Evolutionary conservation across 2,329 filamentous ascomycete species (phyloP).

Genomic region (Neonectria coccinea): DNA sequence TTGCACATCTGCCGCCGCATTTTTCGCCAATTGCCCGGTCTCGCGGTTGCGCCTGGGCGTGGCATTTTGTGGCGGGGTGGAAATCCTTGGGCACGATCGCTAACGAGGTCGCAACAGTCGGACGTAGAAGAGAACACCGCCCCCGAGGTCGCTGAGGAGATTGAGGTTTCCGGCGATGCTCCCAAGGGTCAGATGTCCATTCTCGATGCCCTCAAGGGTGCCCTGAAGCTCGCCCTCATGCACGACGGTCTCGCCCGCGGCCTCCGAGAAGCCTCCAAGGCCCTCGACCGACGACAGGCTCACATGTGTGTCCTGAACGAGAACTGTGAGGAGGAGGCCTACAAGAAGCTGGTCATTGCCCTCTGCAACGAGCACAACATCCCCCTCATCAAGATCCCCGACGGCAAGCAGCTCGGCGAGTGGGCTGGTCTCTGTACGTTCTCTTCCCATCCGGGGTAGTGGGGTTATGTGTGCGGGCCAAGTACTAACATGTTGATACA

Average conservation of each 20-base stretch:
- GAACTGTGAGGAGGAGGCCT: slow-evolving; percentile 99
- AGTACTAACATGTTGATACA: slow-evolving; percentile 56
- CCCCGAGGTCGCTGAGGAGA: slow-evolving; percentile 86
- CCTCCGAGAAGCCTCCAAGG: slow-evolving; percentile 98
- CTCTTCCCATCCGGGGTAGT: not conserved
- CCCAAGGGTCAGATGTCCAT: slow-evolving; percentile 97
- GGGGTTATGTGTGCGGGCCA: slow-evolving; percentile 16
- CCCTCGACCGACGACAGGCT: slow-evolving; percentile 96
- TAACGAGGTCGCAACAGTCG: slow-evolving; percentile 72
- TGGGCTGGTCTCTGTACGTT: slow-evolving; percentile 99
- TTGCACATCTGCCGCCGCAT: slow-evolving; percentile 32
- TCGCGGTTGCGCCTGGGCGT: slow-evolving; percentile 6
- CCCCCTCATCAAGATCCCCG: slow-evolving; percentile 98
- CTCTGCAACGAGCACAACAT: slow-evolving; percentile 99
- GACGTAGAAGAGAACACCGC: slow-evolving; percentile 99
- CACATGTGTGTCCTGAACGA: slow-evolving; percentile 99
- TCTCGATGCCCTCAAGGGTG: slow-evolving; percentile 98
- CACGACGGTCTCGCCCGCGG: slow-evolving; percentile 99
- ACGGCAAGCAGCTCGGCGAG: slow-evolving; percentile 99
- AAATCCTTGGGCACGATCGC: slow-evolving; percentile 28
- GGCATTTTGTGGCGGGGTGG: slow-evolving; percentile 20
- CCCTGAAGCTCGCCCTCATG: slow-evolving; percentile 98
- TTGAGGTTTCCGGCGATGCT: slow-evolving; percentile 95
- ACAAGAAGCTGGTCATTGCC: slow-evolving; percentile 99
- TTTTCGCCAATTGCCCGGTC: slow-evolving; percentile 36